Evolutionary conservation across 768 basidiomycete genomes (phyloP).

Genomic region (Leucocoprinus leucothites): DNA sequence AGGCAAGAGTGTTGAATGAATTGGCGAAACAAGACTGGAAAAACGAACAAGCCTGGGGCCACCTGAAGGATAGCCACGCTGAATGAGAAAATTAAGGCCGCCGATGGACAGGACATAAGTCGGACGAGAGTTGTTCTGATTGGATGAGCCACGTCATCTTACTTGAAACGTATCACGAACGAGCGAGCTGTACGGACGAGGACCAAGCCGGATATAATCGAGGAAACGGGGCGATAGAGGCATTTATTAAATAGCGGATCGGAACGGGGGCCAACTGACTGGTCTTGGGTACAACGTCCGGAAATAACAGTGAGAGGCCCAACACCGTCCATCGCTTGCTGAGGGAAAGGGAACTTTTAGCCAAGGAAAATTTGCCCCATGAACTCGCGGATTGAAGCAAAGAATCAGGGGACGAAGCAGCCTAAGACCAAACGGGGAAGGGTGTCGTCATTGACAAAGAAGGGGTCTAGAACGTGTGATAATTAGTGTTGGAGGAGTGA

Average conservation of each 20-base stretch:
- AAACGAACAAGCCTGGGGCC: too few species aligned
- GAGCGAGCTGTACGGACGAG: neutral
- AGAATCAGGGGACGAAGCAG: neutral
- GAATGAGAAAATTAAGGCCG: neutral
- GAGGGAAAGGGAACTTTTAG: too few species aligned
- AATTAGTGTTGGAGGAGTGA: constrained; percentile 1
- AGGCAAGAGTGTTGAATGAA: too few species aligned
- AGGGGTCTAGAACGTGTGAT: neutral
- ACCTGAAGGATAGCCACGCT: too few species aligned
- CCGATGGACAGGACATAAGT: neutral
- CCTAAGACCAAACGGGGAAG: neutral
- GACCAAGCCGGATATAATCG: too few species aligned
- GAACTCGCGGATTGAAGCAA: neutral
- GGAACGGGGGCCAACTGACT: too few species aligned
- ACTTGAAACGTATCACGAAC: neutral
- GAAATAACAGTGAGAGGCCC: too few species aligned
- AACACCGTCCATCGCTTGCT: too few species aligned
- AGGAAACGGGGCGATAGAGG: too few species aligned
- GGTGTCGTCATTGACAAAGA: neutral
- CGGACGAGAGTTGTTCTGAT: neutral
- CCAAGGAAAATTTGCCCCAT: neutral
- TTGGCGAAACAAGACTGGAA: too few species aligned
- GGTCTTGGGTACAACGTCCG: too few species aligned
- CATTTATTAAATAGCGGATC: too few species aligned
- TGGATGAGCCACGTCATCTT: neutral